Percentiles rank a stretch among this genome's conserved stretches.
Conservation (phyloP, 306 rosid species). For the Alnus glutinosa region DNA sequence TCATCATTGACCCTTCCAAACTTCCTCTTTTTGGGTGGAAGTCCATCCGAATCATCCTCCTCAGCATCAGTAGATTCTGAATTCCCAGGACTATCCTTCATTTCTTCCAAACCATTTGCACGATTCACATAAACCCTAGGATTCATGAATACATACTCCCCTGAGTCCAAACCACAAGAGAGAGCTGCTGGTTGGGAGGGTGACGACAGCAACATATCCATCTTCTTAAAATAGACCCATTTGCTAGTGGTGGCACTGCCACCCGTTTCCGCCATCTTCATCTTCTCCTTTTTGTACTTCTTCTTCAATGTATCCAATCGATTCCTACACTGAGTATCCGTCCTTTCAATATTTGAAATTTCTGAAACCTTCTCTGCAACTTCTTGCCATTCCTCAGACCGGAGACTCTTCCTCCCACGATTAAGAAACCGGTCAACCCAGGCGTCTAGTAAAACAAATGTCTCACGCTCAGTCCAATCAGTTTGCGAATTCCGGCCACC, state of each 20-base stretch:
- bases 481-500: slow-evolving; percentile 72
- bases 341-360: slow-evolving; percentile 71
- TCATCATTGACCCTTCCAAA: slow-evolving; percentile 41
- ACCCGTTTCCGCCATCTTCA: slow-evolving; percentile 40
- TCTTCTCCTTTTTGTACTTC: slow-evolving; percentile 86
- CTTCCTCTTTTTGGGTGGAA: slow-evolving; percentile 63
- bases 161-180: slow-evolving; percentile 75
- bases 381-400: slow-evolving; percentile 92
- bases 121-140: slow-evolving; percentile 61
- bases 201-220: slow-evolving; percentile 71
- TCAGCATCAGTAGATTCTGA: slow-evolving; percentile 53
- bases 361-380: slow-evolving; percentile 83
- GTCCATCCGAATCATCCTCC: slow-evolving; percentile 58
- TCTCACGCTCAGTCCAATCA: slow-evolving; percentile 84
- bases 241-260: slow-evolving; percentile 36
- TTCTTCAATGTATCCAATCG: slow-evolving; percentile 86
- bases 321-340: slow-evolving; percentile 84
- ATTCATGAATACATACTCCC: slow-evolving; percentile 63
- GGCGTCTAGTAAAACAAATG: slow-evolving; percentile 74
- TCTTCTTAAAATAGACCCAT: slow-evolving; percentile 78
- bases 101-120: slow-evolving; percentile 70
- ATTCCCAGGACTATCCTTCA: slow-evolving; percentile 77
- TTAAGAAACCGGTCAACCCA: slow-evolving; percentile 89
- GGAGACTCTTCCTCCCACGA: slow-evolving; percentile 84
- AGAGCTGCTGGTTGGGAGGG: slow-evolving; percentile 58